Base-by-base conservation (phyloP, 371 early-diverging fungal species). In the Mortierella polycephala region DNA sequence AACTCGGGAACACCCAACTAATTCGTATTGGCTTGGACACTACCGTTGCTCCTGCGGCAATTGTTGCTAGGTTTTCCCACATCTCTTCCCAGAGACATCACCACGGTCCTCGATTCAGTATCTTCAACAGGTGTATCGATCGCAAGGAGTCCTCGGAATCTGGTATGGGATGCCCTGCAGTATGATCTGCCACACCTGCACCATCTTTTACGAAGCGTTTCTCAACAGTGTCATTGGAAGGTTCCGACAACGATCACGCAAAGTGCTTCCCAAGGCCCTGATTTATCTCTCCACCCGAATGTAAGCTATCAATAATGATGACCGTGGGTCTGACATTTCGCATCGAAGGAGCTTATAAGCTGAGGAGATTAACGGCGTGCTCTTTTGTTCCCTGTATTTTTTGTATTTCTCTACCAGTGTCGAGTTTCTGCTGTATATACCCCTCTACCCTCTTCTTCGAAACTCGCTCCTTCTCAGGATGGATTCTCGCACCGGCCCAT, bases 151-250 rank as follows among this genome's bases (percentile, higher is more conserved):
- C 30, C 81, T 84, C n/a, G 74, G 82, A 14, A 62, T 89, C 2
- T 89, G 88, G 69, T 83, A 88, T 18, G 89, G 89, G 0, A 85
- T 89, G 71, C 88, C 88, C 0, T 71, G 87, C 20, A 87, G 89
- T 7, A 67, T 89, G 53, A 73, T 88, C 5, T 85, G 86, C 40
- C 89, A 89, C 66, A 84, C 85, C 3, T 60, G 86, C 58, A 85
- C 85, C 54, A 83, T 85, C 16, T 71, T 77, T n/a, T 89, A 87
- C 57, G 89, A 89, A 45, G 84, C 85, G 0, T 57, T 82, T 4
- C 65, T 88, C 14, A 77, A 81, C 51, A 82, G 76, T n/a, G 60
- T 85, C 42, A 68, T 82, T 18, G 75, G 74, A 58, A 70, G 69
- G 42, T 72, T 40, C 12, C 50, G 58, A 20, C 72, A 55, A 21